A percentile compares a stretch with the other conserved stretches of the same genome.
phyloP scores from a whole-genome alignment of 2,329 filamentous ascomycete species.

The Aspergillus ibericus region DNA sequence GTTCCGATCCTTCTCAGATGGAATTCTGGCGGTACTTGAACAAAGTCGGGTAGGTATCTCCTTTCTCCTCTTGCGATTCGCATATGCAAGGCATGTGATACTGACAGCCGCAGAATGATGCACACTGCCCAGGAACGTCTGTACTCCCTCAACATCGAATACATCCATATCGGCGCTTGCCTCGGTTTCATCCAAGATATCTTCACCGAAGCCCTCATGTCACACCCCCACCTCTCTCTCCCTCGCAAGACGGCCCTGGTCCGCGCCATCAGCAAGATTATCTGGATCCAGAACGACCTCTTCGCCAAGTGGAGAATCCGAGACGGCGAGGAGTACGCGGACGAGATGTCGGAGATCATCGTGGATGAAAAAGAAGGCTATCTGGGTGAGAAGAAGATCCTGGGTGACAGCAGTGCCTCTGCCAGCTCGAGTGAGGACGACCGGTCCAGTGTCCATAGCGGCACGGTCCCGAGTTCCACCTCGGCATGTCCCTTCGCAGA shows the following conservation, averaged over 20 bases:
- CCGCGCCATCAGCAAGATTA: slow-evolving; percentile 74
- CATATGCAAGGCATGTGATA: background rate
- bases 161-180: slow-evolving; percentile 72
- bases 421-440: slow-evolving; percentile 33
- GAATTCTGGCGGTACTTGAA: slow-evolving; percentile 83
- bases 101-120: slow-evolving; percentile 60
- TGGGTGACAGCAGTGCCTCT: slow-evolving; percentile 29
- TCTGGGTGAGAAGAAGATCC: slow-evolving; percentile 62
- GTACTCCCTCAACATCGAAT: slow-evolving; percentile 75
- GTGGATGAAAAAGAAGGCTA: slow-evolving; percentile 63
- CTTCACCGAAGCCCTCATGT: slow-evolving; percentile 73
- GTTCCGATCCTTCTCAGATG: slow-evolving; percentile 71
- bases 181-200: slow-evolving; percentile 77
- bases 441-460: slow-evolving; percentile 27
- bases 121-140: slow-evolving; percentile 73
- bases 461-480: slow-evolving; percentile 16
- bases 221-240: slow-evolving; percentile 65
- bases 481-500: slow-evolving; percentile 35
- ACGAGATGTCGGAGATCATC: slow-evolving; percentile 41
- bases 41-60: slow-evolving; percentile 67
- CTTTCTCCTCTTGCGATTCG: no score
- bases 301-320: slow-evolving; percentile 80
- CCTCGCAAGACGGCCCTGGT: slow-evolving; percentile 70
- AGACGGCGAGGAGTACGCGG: slow-evolving; percentile 62
- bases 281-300: slow-evolving; percentile 86